Base-by-base conservation (phyloP, 2,329 filamentous ascomycete genomes). In the Alternaria triticina region DNA sequence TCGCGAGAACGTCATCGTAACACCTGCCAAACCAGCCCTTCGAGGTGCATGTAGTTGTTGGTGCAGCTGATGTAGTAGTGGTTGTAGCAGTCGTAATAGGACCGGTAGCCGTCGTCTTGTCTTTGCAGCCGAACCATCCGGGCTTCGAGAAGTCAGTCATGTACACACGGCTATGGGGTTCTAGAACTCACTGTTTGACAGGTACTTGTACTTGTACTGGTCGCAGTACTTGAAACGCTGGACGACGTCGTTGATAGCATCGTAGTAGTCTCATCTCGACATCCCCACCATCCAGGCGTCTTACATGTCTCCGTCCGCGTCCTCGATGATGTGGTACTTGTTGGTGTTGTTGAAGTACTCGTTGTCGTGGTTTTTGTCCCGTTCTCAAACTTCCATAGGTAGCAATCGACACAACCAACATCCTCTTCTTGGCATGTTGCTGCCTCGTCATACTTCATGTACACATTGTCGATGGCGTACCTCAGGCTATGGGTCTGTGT, bases 211-310 rank as follows among this genome's bases (percentile, higher is more conserved):
- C 70, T 79, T 2, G 73, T 75, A 5, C 66, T 71, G 5, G 71
- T 71, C n/a, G 55, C 71, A 0, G 69, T 64, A 22, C 67, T 73
- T 11, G 68, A 70, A 11, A 70, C 70, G 17, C 65, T 71, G 15
- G 70, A 59, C 6, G 65, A 67, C 11, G 68, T 74, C 9, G 72
- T 60, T 13, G 71, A 69, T 9, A 67, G 70, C 23, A 70, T 62
- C n/a, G 73, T 71, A 8, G 70, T 71, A 5, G 74, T 80, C n/a
- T 70, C 66, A 60, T 80, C 78, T 1, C 72, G 68, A 36, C 77
- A 79, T 17, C 77, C 77, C 77, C 77, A 79, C 77, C 77, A 79
- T 1, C 77, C 77, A 20, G 77, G 77, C 2, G 77, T 79, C 55
- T 78, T 76, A 57, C 77, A 79, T 4, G 77, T 79, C 57, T 74